Conservation (phyloP, 2,329 filamentous ascomycete species). For the Pseudopyrenochaeta lycopersici region DNA sequence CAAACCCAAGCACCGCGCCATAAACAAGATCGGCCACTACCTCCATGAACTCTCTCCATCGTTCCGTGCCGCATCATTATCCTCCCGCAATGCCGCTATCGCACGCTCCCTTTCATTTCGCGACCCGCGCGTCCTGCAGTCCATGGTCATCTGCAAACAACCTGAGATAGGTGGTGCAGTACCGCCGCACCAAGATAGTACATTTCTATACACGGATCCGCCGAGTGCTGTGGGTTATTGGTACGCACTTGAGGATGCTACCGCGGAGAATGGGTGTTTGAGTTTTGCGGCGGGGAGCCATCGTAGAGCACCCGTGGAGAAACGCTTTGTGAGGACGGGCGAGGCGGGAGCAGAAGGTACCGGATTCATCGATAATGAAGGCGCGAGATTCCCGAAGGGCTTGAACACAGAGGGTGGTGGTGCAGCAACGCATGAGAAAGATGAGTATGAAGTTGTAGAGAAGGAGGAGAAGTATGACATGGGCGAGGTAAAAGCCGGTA, state of each 20-base stretch:
- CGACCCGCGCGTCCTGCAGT: constrained; percentile 84
- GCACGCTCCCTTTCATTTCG: constrained; percentile 75
- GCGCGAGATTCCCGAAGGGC: constrained; percentile 66
- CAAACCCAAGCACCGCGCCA: constrained; percentile 82
- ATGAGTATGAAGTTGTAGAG: constrained; percentile 31
- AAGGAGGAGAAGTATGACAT: constrained; percentile 71
- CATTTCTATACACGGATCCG: constrained; percentile 89
- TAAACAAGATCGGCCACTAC: constrained; percentile 73
- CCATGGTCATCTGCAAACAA: constrained; percentile 99
- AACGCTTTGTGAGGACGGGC: constrained; percentile 76
- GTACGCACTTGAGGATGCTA: constrained; percentile 96
- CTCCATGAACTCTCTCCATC: constrained; percentile 57
- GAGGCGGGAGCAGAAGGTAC: constrained; percentile 48
- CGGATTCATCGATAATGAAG: constrained; percentile 69
- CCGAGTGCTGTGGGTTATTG: constrained; percentile 94
- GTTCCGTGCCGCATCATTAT: constrained; percentile 63
- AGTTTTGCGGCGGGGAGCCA: constrained; percentile 88
- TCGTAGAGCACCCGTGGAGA: constrained; percentile 72
- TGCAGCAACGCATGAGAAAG: constrained; percentile 41
- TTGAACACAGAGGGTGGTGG: constrained; percentile 52
- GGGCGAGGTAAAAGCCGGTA: constrained; percentile 89
- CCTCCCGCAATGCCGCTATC: constrained; percentile 67
- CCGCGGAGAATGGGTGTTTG: constrained; percentile 84
- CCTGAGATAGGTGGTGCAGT: constrained; percentile 94
- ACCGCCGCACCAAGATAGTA: constrained; percentile 89